Evolutionary conservation across 2,329 filamentous ascomycete genomes (phyloP).

Genomic region (Fusarium nematophilum): DNA sequence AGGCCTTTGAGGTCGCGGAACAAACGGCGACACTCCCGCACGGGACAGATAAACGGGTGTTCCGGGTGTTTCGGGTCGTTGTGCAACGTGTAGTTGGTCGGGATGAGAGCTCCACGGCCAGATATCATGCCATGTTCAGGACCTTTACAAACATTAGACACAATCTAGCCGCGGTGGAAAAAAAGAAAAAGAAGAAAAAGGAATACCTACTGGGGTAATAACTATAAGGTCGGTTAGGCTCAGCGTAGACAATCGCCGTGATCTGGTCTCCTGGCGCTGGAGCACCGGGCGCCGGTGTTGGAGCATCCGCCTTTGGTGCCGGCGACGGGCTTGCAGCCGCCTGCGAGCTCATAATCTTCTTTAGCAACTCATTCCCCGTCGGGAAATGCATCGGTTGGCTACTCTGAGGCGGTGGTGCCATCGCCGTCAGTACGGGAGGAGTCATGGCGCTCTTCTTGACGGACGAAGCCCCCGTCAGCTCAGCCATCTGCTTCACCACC

Average conservation of each 20-base stretch:
- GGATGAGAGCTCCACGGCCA: conserved; percentile 48
- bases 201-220: conserved; percentile 26
- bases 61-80: conserved; percentile 30
- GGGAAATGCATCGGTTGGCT: conserved; percentile 15
- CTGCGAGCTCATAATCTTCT: conserved; percentile 17
- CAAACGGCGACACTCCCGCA: conserved; percentile 50
- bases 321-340: conserved; percentile 9
- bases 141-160: conserved; percentile 26
- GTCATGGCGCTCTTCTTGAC: conserved; percentile 20
- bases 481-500: conserved; percentile 18
- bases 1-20: conserved; percentile 40
- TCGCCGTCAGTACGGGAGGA: background rate
- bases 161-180: background rate
- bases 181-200: background rate
- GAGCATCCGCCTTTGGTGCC: background rate
- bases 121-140: conserved; percentile 7
- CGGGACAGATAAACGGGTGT: conserved; percentile 50
- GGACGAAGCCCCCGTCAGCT: conserved; percentile 3
- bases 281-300: background rate
- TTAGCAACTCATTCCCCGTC: conserved; percentile 25
- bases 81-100: conserved; percentile 46
- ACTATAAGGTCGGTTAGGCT: conserved; percentile 27
- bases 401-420: background rate
- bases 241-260: conserved; percentile 29
- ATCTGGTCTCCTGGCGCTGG: conserved; percentile 9